phyloP scores from a whole-genome alignment of 202 grass and related monocot species.

The Setaria italica region DNA sequence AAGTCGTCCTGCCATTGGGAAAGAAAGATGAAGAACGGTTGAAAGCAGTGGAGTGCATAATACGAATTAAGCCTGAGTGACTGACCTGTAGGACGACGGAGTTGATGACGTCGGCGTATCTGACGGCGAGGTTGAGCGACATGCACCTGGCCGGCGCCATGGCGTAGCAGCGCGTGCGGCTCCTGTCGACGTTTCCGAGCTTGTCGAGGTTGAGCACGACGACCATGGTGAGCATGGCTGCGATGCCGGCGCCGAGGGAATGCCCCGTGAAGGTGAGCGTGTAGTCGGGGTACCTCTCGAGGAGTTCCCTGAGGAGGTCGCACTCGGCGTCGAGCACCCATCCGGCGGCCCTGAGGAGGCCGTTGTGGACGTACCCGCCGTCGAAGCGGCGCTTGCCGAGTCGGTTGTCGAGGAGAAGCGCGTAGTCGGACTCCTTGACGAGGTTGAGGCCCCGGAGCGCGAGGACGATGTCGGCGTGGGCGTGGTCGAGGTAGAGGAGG shows the following conservation, averaged over 20 bases:
- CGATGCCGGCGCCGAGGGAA: constrained; percentile 79
- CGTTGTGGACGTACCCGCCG: constrained; percentile 94
- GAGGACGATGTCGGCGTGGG: constrained; percentile 77
- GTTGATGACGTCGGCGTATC: constrained; percentile 92
- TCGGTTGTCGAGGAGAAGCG: constrained; percentile 84
- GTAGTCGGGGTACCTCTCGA: constrained; percentile 64
- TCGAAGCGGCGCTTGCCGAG: constrained; percentile 89
- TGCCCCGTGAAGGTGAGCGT: constrained; percentile 91
- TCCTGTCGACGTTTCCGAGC: constrained; percentile 62
- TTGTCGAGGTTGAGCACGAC: constrained; percentile 83
- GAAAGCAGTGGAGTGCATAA: background rate
- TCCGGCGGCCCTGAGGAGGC: constrained; percentile 75
- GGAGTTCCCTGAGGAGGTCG: constrained; percentile 67
- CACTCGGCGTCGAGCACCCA: constrained; percentile 89
- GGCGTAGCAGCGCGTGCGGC: constrained; percentile 67
- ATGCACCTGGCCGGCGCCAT: constrained; percentile 82
- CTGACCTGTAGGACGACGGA: constrained; percentile 81
- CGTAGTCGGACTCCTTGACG: constrained; percentile 83
- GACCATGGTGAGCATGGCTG: constrained; percentile 84
- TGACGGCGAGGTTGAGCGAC: constrained; percentile 87
- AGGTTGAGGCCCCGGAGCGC: constrained; percentile 85
- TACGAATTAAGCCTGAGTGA: background rate
- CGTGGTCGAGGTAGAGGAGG: constrained; percentile 89
- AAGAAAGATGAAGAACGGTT: background rate
- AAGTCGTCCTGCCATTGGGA: constrained; percentile 79